Conservation (phyloP, 2,329 filamentous ascomycete species). For the Gnomoniopsis smithogilvyi region DNA sequence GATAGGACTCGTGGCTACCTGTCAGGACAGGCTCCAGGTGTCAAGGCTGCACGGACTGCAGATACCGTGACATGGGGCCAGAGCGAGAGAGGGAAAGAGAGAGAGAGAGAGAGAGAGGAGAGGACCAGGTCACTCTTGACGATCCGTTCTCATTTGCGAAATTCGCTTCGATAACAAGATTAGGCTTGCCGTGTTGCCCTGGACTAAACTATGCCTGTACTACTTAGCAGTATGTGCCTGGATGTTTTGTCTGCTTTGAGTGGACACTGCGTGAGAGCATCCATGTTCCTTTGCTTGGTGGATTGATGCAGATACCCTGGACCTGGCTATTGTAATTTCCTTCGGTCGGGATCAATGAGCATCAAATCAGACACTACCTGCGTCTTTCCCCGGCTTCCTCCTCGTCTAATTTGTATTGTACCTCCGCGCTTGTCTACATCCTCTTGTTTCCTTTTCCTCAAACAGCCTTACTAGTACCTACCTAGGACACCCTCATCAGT, state of each 20-base stretch:
- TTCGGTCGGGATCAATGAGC: background rate
- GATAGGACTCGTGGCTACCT: background rate
- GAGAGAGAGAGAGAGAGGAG: background rate
- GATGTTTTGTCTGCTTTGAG: background rate
- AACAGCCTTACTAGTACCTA: background rate
- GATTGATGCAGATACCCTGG: constrained; percentile 5
- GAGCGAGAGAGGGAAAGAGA: too few species aligned
- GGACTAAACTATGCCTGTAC: background rate
- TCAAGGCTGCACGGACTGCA: too few species aligned
- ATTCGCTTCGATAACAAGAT: constrained; percentile 3
- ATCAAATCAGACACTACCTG: background rate
- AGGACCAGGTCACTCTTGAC: background rate
- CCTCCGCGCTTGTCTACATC: too few species aligned
- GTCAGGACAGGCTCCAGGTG: background rate
- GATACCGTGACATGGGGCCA: too few species aligned
- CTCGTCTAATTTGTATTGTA: background rate
- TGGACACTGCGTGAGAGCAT: background rate
- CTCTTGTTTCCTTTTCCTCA: background rate
- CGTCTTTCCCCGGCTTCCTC: background rate
- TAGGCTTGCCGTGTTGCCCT: constrained; percentile 1
- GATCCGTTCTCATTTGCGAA: constrained; percentile 1
- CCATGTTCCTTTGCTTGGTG: too few species aligned
- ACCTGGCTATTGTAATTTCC: background rate
- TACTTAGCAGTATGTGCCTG: too few species aligned
- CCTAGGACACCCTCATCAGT: background rate